Conservation (phyloP, 331 rosid genomes). For the Acacia concinna region DNA sequence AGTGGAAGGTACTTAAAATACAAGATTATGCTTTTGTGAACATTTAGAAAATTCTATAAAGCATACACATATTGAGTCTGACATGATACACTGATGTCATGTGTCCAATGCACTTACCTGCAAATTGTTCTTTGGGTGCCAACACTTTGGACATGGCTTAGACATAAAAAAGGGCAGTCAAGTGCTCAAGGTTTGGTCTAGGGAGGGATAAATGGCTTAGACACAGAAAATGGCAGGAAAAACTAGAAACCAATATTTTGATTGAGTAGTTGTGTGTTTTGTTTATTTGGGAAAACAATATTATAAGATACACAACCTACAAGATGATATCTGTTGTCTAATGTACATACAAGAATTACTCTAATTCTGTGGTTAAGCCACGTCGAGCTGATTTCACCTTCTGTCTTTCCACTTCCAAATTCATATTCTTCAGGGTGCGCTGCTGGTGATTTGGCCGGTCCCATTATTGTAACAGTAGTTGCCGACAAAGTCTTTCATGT, state of each 20-base stretch:
- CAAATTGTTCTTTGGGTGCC: background rate
- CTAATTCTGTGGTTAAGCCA: background rate
- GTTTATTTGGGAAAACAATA: background rate
- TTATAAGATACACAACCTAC: background rate
- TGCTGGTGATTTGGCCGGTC: slow-evolving; percentile 48
- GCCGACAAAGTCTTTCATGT: slow-evolving; percentile 17
- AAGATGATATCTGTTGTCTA: background rate
- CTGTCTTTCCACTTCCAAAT: background rate
- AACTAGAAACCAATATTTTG: background rate
- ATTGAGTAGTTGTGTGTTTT: background rate
- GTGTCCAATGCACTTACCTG: background rate
- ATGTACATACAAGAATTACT: background rate
- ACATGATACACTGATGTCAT: background rate
- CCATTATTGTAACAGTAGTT: slow-evolving; percentile 34
- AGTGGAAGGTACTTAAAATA: background rate
- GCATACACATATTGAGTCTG: background rate
- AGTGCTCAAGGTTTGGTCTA: too few species aligned
- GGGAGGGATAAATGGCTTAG: background rate
- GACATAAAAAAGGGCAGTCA: too few species aligned
- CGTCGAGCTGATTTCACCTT: background rate
- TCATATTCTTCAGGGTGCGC: slow-evolving; percentile 59
- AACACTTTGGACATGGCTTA: background rate
- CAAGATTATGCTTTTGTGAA: background rate
- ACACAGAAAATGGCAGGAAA: background rate
- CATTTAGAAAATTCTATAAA: background rate